Evolutionary conservation across 768 basidiomycete genomes (phyloP).

Genomic region (Daedaleopsis sinensis): DNA sequence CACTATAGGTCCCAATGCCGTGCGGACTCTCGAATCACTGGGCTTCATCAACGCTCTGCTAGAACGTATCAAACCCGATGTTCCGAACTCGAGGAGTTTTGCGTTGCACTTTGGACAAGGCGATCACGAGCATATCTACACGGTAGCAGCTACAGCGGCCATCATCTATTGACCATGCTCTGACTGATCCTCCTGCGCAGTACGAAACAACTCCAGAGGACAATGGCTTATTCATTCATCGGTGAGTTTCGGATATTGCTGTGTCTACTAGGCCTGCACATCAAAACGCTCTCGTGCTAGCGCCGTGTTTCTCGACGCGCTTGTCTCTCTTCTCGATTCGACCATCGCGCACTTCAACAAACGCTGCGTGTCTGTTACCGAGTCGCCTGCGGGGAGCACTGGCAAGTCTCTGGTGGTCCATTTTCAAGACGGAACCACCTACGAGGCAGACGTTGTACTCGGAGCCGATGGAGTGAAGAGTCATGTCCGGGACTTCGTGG

Average conservation of each 20-base stretch:
- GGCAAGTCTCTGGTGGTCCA: conserved; percentile 32
- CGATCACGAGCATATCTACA: conserved; percentile 46
- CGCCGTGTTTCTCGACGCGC: conserved; percentile 52
- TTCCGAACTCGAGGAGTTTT: conserved; percentile 37
- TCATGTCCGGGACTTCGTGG: conserved; percentile 41
- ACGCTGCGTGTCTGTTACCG: conserved; percentile 38
- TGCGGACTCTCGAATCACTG: conserved; percentile 46
- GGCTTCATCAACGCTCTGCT: conserved; percentile 48
- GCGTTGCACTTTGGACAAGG: conserved; percentile 45
- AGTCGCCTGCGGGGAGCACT: conserved; percentile 10
- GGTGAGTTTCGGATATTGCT: conserved; percentile 43
- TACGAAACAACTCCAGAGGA: neutral
- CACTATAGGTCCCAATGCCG: conserved; percentile 49
- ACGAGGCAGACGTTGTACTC: conserved; percentile 51
- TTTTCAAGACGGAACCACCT: conserved; percentile 52
- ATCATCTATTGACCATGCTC: neutral
- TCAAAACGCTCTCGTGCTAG: conserved; percentile 31
- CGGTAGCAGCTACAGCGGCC: conserved; percentile 32
- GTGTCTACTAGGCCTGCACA: conserved; percentile 31
- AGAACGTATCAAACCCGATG: conserved; percentile 37
- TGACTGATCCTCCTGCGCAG: neutral
- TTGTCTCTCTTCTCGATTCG: conserved; percentile 47
- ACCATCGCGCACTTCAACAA: conserved; percentile 51
- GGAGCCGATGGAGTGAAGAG: conserved; percentile 44
- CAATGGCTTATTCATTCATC: conserved; percentile 35